These are phyloP conservation scores for Orbilia javanica DNA, from an alignment of 2,329 filamentous ascomycete species.

Conservation along the genomic window DNA sequence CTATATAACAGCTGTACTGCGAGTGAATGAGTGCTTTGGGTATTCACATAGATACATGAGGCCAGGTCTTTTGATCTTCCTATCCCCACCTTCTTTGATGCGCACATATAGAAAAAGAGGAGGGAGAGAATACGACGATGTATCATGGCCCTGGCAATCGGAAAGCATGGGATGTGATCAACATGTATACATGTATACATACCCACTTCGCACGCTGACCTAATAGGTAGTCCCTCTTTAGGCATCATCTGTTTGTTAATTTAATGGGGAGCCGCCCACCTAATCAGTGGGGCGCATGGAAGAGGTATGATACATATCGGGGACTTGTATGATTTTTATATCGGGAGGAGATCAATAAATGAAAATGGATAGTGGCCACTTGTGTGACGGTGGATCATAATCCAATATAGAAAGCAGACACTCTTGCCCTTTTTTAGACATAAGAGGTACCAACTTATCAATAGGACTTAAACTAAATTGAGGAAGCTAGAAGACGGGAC, in stretches of 20 bases:
- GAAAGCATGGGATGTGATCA: neutral
- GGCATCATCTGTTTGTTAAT: neutral
- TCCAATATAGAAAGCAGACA: too few species aligned
- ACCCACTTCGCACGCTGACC: too few species aligned
- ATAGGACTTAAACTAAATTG: neutral
- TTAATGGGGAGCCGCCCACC: too few species aligned
- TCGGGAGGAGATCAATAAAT: neutral
- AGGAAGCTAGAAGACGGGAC: neutral
- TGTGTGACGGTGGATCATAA: too few species aligned
- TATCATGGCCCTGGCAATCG: neutral
- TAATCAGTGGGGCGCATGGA: too few species aligned
- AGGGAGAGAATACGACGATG: slow-evolving; percentile 15
- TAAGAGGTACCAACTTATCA: too few species aligned
- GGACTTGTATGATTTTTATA: neutral
- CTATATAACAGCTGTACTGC: slow-evolving; percentile 6
- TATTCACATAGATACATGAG: slow-evolving; percentile 7
- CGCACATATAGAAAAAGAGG: neutral
- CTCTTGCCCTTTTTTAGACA: too few species aligned
- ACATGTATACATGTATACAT: too few species aligned
- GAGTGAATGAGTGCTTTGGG: neutral
- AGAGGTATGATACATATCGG: neutral
- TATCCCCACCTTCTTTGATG: slow-evolving; percentile 4
- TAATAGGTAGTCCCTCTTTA: neutral
- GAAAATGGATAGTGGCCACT: neutral
- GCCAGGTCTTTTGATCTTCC: neutral